phyloP scores from a whole-genome alignment of 306 rosid genomes.

The Prinsepia uniflora region DNA sequence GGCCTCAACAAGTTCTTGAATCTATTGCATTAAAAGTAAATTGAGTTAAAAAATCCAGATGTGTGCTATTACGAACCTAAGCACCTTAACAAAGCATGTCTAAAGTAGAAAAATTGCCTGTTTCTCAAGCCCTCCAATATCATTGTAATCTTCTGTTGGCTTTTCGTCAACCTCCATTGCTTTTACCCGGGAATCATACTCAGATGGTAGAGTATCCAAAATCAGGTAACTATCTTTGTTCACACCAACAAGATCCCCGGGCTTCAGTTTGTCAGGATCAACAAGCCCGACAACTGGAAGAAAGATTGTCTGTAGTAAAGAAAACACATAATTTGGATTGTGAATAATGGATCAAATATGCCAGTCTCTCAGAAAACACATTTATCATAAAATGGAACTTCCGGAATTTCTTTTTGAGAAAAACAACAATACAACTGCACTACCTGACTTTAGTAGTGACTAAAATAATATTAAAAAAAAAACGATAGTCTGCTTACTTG shows the following conservation, averaged over 20 bases:
- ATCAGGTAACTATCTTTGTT: constrained; percentile 95
- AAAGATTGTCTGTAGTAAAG: constrained; percentile 72
- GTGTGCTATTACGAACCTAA: background rate
- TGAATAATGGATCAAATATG: background rate
- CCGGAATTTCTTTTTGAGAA: background rate
- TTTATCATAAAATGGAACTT: background rate
- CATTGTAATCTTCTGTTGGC: constrained; percentile 92
- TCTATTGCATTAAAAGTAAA: constrained; percentile 36
- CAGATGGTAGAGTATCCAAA: constrained; percentile 91
- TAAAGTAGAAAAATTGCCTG: constrained; percentile 44
- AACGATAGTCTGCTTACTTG: constrained; percentile 40
- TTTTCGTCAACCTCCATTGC: constrained; percentile 98
- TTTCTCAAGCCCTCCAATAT: constrained; percentile 92
- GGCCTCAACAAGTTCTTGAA: constrained; percentile 96
- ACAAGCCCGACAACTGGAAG: constrained; percentile 99
- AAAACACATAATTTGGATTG: constrained; percentile 5
- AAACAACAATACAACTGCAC: background rate
- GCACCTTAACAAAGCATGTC: background rate
- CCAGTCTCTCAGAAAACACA: background rate
- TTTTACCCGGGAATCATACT: constrained; percentile 91
- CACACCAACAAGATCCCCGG: constrained; percentile 97
- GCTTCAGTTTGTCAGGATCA: constrained; percentile 87
- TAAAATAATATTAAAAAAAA: background rate
- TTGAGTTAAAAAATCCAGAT: constrained; percentile 6
- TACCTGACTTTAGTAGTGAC: background rate